Evolutionary conservation across 2,329 filamentous ascomycete species (phyloP).

Genomic region (Stemphylium vesicarium): DNA sequence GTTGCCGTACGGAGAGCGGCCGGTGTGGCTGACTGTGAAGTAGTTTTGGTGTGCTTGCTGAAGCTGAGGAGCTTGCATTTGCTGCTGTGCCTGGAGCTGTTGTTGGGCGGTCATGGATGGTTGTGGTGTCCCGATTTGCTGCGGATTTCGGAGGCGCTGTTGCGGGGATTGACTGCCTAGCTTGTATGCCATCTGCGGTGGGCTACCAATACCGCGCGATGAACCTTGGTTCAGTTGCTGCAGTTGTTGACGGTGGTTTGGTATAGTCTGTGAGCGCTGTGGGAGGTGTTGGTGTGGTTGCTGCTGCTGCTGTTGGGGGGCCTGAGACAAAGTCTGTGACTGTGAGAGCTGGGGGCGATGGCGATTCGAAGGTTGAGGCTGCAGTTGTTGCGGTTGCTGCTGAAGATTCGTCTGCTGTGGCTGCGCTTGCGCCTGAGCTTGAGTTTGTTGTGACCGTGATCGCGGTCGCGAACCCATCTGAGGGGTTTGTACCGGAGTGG

Average conservation of each 20-base stretch:
- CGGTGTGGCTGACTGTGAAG: slow-evolving; percentile 27
- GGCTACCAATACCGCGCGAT: slow-evolving; percentile 16
- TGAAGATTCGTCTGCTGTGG: slow-evolving; percentile 22
- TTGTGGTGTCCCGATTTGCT: slow-evolving; percentile 25
- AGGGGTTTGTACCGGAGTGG: slow-evolving; percentile 35
- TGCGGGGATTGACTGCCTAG: slow-evolving; percentile 27
- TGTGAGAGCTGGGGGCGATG: slow-evolving; percentile 19
- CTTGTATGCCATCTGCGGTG: slow-evolving; percentile 29
- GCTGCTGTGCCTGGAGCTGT: slow-evolving; percentile 23
- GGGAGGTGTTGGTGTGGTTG: slow-evolving; percentile 22
- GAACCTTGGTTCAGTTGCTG: slow-evolving; percentile 30
- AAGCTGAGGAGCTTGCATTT: slow-evolving; percentile 26
- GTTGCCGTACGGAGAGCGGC: slow-evolving; percentile 29
- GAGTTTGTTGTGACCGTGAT: slow-evolving; percentile 15
- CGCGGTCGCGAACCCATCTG: slow-evolving; percentile 26
- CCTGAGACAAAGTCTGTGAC: slow-evolving; percentile 13
- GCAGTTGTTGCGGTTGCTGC: slow-evolving; percentile 18
- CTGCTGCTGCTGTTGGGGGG: slow-evolving; percentile 19
- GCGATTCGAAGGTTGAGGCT: slow-evolving; percentile 11
- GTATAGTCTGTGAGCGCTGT: slow-evolving; percentile 13
- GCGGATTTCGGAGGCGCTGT: slow-evolving; percentile 19
- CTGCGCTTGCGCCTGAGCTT: slow-evolving; percentile 15
- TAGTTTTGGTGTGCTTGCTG: slow-evolving; percentile 31
- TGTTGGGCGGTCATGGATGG: slow-evolving; percentile 17
- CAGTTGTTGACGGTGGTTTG: slow-evolving; percentile 31